Percentiles rank a stretch among this genome's conserved stretches.
These are phyloP conservation scores for Camellia oleifera DNA, from an alignment of 179 eudicot genomes.

Conservation along the genomic window DNA sequence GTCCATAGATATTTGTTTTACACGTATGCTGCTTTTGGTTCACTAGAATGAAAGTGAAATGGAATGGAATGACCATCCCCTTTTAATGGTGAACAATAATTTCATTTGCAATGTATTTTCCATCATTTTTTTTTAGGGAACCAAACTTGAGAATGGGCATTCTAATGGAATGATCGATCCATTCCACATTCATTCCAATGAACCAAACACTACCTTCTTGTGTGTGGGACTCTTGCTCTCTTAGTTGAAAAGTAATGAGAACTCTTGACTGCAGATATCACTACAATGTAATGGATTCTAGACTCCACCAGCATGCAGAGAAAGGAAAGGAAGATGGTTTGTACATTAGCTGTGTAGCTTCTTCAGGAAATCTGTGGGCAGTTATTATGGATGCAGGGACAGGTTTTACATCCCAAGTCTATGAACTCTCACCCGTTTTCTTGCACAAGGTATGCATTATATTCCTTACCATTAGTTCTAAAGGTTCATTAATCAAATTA, in stretches of 20 bases:
- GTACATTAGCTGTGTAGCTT: slow-evolving; percentile 43
- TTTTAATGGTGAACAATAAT: too few species aligned
- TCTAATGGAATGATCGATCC: too few species aligned
- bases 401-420: slow-evolving; percentile 52
- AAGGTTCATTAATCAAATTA: neutral
- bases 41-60: too few species aligned
- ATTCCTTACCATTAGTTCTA: neutral
- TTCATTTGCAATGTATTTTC: too few species aligned
- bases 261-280: slow-evolving; percentile 34
- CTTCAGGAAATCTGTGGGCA: slow-evolving; percentile 49
- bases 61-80: too few species aligned
- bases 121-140: too few species aligned
- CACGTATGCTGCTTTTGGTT: too few species aligned
- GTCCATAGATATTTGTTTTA: neutral
- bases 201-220: neutral
- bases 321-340: slow-evolving; percentile 53
- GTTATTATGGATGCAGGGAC: slow-evolving; percentile 62
- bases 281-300: slow-evolving; percentile 43
- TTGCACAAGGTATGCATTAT: slow-evolving; percentile 43
- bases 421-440: slow-evolving; percentile 46
- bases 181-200: too few species aligned
- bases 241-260: neutral
- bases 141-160: too few species aligned
- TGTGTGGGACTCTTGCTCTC: neutral
- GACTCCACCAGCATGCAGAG: slow-evolving; percentile 48